Percentiles rank a stretch among this genome's conserved stretches.
phyloP scores from a whole-genome alignment of 768 basidiomycete species.

The Hypsizygus marmoreus region DNA sequence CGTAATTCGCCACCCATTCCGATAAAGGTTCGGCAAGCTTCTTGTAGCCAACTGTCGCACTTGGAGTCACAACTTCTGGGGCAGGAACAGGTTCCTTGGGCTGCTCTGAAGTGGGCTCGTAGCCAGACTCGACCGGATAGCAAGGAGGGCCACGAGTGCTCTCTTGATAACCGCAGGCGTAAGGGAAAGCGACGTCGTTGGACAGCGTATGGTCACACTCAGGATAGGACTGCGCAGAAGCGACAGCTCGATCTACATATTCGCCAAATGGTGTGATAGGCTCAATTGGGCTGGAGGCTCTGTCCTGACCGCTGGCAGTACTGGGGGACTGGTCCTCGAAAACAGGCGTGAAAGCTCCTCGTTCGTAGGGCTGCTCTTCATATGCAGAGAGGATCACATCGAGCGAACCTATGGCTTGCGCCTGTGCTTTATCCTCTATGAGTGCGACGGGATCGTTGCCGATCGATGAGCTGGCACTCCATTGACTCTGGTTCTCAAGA shows the following conservation, averaged over 20 bases:
- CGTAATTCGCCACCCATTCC: slow-evolving; percentile 77
- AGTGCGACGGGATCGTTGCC: slow-evolving; percentile 27
- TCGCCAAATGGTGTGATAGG: slow-evolving; percentile 79
- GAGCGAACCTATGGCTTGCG: slow-evolving; percentile 17
- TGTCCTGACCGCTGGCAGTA: slow-evolving; percentile 48
- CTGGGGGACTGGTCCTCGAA: slow-evolving; percentile 68
- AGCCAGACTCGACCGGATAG: slow-evolving; percentile 25
- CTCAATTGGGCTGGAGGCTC: slow-evolving; percentile 67
- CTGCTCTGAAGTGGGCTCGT: slow-evolving; percentile 27
- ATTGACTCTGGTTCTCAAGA: slow-evolving; percentile 39
- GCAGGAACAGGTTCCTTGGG: slow-evolving; percentile 42
- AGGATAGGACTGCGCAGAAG: slow-evolving; percentile 32
- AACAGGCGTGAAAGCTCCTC: slow-evolving; percentile 60
- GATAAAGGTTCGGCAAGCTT: slow-evolving; percentile 76
- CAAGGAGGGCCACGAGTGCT: slow-evolving; percentile 19
- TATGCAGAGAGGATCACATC: slow-evolving; percentile 21
- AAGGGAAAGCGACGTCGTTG: slow-evolving; percentile 11
- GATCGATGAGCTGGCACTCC: slow-evolving; percentile 33
- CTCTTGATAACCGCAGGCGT: slow-evolving; percentile 13
- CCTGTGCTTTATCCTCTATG: slow-evolving; percentile 26
- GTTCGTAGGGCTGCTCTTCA: slow-evolving; percentile 33
- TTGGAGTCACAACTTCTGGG: slow-evolving; percentile 48
- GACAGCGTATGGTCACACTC: slow-evolving; percentile 1
- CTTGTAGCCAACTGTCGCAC: slow-evolving; percentile 61
- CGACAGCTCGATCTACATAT: slow-evolving; percentile 72